Conservation (phyloP, 2,329 filamentous ascomycete genomes). For the Phialophora chinensis region DNA sequence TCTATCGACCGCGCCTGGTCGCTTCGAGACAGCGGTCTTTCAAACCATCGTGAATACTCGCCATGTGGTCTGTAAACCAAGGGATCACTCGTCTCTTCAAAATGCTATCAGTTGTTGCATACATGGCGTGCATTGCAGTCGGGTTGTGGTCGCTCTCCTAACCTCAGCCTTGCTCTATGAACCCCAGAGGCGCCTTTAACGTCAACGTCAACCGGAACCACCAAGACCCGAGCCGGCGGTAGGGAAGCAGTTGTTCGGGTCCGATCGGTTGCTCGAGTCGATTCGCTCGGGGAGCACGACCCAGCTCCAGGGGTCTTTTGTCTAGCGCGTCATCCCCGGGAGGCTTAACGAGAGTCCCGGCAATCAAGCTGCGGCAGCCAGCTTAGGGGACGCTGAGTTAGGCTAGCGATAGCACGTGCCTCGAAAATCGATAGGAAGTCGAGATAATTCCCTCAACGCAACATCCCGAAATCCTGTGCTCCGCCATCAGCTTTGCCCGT, state of each 20-base stretch:
- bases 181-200: too few species aligned
- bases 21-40: too few species aligned
- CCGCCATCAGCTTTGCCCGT: slow-evolving; percentile 10
- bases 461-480: slow-evolving; percentile 21
- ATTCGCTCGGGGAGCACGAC: slow-evolving; percentile 1
- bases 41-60: too few species aligned
- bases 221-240: background rate
- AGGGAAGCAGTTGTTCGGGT: slow-evolving; percentile 1
- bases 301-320: slow-evolving; percentile 8
- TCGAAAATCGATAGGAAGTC: slow-evolving; percentile 9
- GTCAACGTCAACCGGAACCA: background rate
- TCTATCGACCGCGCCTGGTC: too few species aligned
- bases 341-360: background rate
- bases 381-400: background rate
- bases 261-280: background rate
- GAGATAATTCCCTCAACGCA: slow-evolving; percentile 28
- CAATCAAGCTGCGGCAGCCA: background rate
- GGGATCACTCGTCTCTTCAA: too few species aligned
- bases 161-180: too few species aligned
- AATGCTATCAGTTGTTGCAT: too few species aligned
- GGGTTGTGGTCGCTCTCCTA: too few species aligned
- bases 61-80: too few species aligned
- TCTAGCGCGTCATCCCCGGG: slow-evolving; percentile 1
- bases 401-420: background rate
- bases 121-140: too few species aligned